Percentiles rank a stretch among this genome's conserved stretches.
These are phyloP conservation scores for Ceratonia siliqua DNA, from an alignment of 306 rosid species.

Conservation along the genomic window DNA sequence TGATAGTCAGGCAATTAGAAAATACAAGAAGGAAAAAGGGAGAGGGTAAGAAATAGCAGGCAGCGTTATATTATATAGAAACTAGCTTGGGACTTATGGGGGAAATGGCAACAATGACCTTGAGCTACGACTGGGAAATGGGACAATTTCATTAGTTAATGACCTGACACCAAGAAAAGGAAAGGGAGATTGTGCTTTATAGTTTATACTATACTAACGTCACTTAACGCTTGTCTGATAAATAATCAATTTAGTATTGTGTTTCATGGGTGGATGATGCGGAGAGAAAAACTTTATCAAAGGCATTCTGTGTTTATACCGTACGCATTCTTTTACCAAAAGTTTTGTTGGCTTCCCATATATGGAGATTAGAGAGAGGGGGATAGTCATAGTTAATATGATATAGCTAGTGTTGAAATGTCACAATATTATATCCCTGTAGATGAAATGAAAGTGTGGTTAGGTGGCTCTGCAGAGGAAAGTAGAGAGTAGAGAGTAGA, in stretches of 20 bases:
- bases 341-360: neutral
- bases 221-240: no score
- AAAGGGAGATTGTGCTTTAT: no score
- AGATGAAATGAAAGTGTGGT: neutral
- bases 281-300: conserved; percentile 4
- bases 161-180: no score
- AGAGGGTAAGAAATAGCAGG: neutral
- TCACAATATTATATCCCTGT: no score
- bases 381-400: no score
- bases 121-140: conserved; percentile 14
- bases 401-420: conserved; percentile 18
- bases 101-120: conserved; percentile 14
- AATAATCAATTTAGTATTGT: no score
- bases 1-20: neutral
- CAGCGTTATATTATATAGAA: conserved; percentile 25
- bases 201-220: no score
- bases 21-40: neutral
- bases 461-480: conserved; percentile 6
- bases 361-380: neutral
- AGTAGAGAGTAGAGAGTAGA: no score
- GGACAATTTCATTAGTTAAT: neutral
- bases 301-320: neutral
- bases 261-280: neutral
- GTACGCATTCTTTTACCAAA: conserved; percentile 26
- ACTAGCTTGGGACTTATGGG: neutral